Percentiles rank a stretch among this genome's conserved stretches.
phyloP scores from a whole-genome alignment of 495 filamentous ascomycete species.

The Neurospora sublineolata region DNA sequence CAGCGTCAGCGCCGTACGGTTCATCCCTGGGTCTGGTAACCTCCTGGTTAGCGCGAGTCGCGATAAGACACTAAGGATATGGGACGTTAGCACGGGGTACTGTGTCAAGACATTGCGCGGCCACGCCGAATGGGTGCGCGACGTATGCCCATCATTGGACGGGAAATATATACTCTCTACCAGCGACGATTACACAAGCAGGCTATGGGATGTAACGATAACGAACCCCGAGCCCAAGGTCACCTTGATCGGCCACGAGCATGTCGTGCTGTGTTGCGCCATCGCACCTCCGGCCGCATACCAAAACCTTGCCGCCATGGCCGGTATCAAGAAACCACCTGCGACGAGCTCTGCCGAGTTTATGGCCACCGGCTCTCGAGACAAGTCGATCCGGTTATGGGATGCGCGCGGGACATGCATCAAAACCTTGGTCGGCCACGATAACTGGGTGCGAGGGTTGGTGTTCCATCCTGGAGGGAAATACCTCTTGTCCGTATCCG shows the following conservation, averaged over 20 bases:
- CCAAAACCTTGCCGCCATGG: constrained; percentile 60
- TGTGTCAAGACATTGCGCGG: constrained; percentile 76
- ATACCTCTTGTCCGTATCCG: constrained; percentile 72
- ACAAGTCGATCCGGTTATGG: constrained; percentile 90
- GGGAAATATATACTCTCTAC: constrained; percentile 72
- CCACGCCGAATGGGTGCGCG: constrained; percentile 82
- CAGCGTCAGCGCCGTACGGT: constrained; percentile 75
- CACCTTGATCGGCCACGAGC: constrained; percentile 80
- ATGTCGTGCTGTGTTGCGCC: constrained; percentile 78
- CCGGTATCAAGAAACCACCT: constrained; percentile 72
- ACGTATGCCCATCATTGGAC: constrained; percentile 71
- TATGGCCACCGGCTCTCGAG: constrained; percentile 78
- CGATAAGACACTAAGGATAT: constrained; percentile 76
- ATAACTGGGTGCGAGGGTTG: constrained; percentile 87
- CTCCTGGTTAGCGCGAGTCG: constrained; percentile 70
- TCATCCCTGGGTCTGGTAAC: constrained; percentile 70
- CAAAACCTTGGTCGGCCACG: constrained; percentile 81
- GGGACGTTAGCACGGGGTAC: constrained; percentile 89
- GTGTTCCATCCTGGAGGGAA: constrained; percentile 92
- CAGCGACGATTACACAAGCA: constrained; percentile 67
- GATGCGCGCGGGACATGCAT: constrained; percentile 75
- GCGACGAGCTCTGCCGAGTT: constrained; percentile 71
- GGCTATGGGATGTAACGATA: constrained; percentile 75
- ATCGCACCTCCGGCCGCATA: constrained; percentile 78
- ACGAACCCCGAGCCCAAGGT: constrained; percentile 62